These are phyloP conservation scores for Dryas alaskensis DNA, from an alignment of 306 rosid species.

Conservation along the genomic window DNA sequence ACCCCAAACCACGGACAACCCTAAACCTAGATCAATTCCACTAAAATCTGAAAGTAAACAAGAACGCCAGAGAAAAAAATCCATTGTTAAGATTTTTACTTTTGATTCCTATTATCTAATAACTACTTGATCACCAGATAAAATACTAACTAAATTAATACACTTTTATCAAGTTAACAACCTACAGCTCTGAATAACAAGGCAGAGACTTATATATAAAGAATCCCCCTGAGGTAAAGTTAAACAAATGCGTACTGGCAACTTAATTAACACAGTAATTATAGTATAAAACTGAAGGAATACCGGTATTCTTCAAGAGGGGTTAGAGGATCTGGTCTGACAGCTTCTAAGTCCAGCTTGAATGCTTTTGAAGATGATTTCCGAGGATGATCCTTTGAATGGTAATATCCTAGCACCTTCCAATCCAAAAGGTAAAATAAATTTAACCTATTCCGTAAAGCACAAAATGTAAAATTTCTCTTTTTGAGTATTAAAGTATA, in stretches of 20 bases:
- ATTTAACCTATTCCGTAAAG: constrained; percentile 27
- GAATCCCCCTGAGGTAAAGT: not conserved
- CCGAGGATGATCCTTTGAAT: constrained; percentile 82
- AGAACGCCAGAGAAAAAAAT: no score
- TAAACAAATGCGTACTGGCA: not conserved
- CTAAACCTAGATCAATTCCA: no score
- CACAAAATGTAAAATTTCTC: constrained; percentile 10
- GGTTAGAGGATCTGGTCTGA: constrained; percentile 88
- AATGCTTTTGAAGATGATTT: constrained; percentile 80
- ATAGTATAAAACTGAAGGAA: not conserved
- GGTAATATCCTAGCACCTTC: constrained; percentile 82
- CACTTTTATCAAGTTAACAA: not conserved
- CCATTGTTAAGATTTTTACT: no score
- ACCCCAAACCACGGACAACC: no score
- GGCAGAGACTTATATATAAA: not conserved
- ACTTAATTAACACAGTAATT: not conserved
- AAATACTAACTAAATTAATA: not conserved
- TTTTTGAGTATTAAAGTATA: constrained; percentile 7
- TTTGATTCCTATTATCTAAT: no score
- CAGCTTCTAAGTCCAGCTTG: constrained; percentile 88
- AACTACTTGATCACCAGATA: not conserved
- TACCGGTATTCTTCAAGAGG: constrained; percentile 99
- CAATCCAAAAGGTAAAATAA: constrained; percentile 30
- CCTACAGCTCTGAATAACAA: not conserved
- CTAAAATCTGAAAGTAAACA: no score